Evolutionary conservation across 306 rosid species (phyloP).

Genomic region (Cicer cuneatum): DNA sequence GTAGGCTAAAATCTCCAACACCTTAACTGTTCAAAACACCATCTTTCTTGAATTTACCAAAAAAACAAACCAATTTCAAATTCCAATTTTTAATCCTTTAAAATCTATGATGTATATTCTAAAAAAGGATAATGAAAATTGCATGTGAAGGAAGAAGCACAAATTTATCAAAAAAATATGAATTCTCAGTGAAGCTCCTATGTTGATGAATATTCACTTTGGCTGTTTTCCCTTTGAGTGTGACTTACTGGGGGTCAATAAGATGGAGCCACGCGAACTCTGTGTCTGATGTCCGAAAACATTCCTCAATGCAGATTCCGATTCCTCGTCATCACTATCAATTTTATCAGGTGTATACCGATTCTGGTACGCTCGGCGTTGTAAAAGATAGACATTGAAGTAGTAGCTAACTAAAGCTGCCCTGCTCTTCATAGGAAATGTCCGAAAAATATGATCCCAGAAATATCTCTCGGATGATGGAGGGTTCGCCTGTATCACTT

Average conservation of each 20-base stretch:
- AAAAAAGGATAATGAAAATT: conserved; percentile 32
- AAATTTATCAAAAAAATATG: conserved; percentile 34
- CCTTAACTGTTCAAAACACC: conserved; percentile 28
- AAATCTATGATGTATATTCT: conserved; percentile 28
- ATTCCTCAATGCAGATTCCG: conserved; percentile 45
- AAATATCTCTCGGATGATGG: conserved; percentile 48
- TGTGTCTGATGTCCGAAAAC: conserved; percentile 51
- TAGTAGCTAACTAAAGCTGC: conserved; percentile 81
- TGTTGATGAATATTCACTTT: conserved; percentile 26
- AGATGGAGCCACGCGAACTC: conserved; percentile 46
- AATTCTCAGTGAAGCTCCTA: conserved; percentile 28
- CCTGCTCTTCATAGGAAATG: conserved; percentile 69
- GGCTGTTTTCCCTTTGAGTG: conserved; percentile 42
- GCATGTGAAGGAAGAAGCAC: conserved; percentile 7
- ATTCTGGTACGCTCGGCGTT: conserved; percentile 75
- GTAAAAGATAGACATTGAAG: conserved; percentile 80
- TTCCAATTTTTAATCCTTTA: conserved; percentile 27
- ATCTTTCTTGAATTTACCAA: conserved; percentile 3
- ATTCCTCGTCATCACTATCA: conserved; percentile 78
- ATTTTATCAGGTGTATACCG: conserved; percentile 65
- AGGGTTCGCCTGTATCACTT: conserved; percentile 55
- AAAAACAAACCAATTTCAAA: background rate
- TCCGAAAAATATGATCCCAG: conserved; percentile 57
- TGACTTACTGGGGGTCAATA: conserved; percentile 56
- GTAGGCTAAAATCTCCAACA: conserved; percentile 20